Conservation (phyloP, 2,329 filamentous ascomycete species). For the Pseudocercospora vitis region DNA sequence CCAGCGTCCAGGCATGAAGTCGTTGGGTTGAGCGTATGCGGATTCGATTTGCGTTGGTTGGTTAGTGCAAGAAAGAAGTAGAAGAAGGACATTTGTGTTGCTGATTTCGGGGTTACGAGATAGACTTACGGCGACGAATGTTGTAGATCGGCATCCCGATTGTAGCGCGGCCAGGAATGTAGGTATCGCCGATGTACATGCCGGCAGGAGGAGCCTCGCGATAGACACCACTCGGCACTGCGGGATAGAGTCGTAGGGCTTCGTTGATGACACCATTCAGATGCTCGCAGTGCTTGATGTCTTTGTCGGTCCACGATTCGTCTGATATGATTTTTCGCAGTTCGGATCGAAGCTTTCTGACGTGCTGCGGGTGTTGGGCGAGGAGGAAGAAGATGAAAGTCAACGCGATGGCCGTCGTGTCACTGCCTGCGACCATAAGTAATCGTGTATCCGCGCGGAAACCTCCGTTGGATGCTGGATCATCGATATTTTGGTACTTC, state of each 20-base stretch:
- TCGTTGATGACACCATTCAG: conserved; percentile 43
- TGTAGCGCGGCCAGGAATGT: conserved; percentile 35
- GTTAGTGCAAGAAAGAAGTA: no score
- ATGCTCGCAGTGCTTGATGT: conserved; percentile 23
- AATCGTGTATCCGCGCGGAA: conserved; percentile 8
- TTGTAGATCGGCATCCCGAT: conserved; percentile 25
- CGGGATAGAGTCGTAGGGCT: conserved; percentile 40
- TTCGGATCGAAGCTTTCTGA: conserved; percentile 35
- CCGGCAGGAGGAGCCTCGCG: conserved; percentile 41
- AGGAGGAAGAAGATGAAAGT: conserved; percentile 43
- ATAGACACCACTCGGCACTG: conserved; percentile 34
- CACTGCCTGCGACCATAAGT: conserved; percentile 23
- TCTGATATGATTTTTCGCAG: conserved; percentile 22
- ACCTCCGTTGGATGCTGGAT: conserved; percentile 1
- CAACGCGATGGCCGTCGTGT: conserved; percentile 43
- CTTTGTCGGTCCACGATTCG: conserved; percentile 6
- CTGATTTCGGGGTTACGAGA: no score
- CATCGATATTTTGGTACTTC: conserved; percentile 4
- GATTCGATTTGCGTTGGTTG: no score
- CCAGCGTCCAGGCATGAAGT: conserved; percentile 43
- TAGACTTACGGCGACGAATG: conserved; percentile 27
- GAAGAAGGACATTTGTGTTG: no score
- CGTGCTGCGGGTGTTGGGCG: conserved; percentile 28
- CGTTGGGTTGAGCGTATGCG: conserved; percentile 31
- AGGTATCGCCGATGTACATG: conserved; percentile 34